Percentiles rank a stretch among this genome's conserved stretches.
Evolutionary conservation across 2,329 filamentous ascomycete genomes (phyloP).

Genomic region (Teratosphaeria gauchensis): DNA sequence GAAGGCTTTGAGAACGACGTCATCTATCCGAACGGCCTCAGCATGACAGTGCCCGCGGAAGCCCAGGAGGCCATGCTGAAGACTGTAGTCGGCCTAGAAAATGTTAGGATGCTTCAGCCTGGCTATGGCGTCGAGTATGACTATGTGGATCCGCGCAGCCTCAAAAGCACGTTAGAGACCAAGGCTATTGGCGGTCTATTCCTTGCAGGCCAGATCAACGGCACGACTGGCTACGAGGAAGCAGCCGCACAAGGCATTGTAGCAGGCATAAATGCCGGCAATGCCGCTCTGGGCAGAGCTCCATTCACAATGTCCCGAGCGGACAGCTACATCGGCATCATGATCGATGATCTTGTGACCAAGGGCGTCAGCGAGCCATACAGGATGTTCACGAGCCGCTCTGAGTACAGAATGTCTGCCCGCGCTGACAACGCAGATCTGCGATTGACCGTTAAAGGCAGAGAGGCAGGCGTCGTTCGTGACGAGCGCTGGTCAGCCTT

Average conservation of each 20-base stretch:
- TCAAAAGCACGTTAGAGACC: conserved; percentile 85
- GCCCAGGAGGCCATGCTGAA: conserved; percentile 78
- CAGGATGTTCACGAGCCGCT: conserved; percentile 93
- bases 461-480: conserved; percentile 66
- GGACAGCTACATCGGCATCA: conserved; percentile 94
- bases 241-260: conserved; percentile 87
- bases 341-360: conserved; percentile 95
- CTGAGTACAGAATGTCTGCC: conserved; percentile 87
- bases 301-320: conserved; percentile 64
- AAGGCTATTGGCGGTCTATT: conserved; percentile 84
- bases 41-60: conserved; percentile 88
- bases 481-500: conserved; percentile 68
- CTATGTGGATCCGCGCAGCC: conserved; percentile 85
- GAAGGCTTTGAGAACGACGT: conserved; percentile 86
- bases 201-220: conserved; percentile 94
- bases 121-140: conserved; percentile 98
- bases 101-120: conserved; percentile 83
- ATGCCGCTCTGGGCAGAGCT: conserved; percentile 57
- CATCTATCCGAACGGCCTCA: conserved; percentile 93
- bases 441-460: conserved; percentile 70
- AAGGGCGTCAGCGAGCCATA: conserved; percentile 97
- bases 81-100: conserved; percentile 78
- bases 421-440: conserved; percentile 90
- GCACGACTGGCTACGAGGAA: conserved; percentile 96
- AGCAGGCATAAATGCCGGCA: conserved; percentile 86